A percentile compares a stretch with the other conserved stretches of the same genome.
These are phyloP conservation scores for Aureobasidium sp. DNA, from an alignment of 2,329 filamentous ascomycete genomes.

Conservation along the genomic window DNA sequence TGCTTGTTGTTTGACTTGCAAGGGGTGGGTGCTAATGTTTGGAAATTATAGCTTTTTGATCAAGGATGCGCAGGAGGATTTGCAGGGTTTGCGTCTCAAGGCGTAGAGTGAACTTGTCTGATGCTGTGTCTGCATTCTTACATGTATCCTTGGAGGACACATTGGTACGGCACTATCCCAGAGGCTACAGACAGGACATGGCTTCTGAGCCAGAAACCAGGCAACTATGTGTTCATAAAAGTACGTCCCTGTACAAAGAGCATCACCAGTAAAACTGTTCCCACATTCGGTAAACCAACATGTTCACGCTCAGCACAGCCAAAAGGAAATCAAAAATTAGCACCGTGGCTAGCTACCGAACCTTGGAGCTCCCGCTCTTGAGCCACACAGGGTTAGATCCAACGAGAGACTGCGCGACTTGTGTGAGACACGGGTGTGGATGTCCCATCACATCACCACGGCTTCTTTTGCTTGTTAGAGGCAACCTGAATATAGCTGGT, in stretches of 20 bases:
- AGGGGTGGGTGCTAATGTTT: slow-evolving; percentile 11
- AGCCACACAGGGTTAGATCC: background rate
- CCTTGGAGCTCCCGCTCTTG: background rate
- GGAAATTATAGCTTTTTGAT: slow-evolving; percentile 61
- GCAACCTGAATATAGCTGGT: background rate
- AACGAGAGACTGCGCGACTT: background rate
- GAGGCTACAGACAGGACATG: background rate
- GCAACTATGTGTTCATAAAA: background rate
- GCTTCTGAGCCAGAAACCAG: background rate
- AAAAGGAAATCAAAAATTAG: background rate
- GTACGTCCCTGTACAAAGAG: too few species aligned
- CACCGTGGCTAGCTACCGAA: background rate
- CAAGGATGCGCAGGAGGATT: slow-evolving; percentile 75
- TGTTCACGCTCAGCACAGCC: background rate
- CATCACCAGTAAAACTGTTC: too few species aligned
- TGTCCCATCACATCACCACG: background rate
- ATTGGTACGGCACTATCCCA: background rate
- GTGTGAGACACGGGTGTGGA: background rate
- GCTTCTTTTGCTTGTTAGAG: background rate
- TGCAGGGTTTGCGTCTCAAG: slow-evolving; percentile 65
- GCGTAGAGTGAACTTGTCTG: slow-evolving; percentile 34
- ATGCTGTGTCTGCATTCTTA: background rate
- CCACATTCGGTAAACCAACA: too few species aligned
- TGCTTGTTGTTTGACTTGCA: background rate
- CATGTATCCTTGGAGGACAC: background rate